Percentiles rank a stretch among this genome's conserved stretches.
Evolutionary conservation across 2,329 filamentous ascomycete species (phyloP).

Genomic region (Penicillium sp.): DNA sequence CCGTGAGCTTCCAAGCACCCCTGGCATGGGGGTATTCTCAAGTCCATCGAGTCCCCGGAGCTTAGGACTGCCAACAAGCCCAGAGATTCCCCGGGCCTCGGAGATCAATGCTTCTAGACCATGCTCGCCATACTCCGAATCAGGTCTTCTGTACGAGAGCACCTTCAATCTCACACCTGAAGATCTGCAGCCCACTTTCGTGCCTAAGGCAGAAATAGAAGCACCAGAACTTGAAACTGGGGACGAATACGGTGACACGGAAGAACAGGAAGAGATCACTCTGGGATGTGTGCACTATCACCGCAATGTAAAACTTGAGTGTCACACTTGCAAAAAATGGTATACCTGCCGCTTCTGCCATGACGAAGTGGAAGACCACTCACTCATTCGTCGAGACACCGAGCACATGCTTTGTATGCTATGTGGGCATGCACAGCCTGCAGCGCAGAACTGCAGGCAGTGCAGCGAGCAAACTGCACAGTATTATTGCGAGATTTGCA

Average conservation of each 20-base stretch:
- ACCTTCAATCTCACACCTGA: constrained; percentile 48
- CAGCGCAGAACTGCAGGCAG: constrained; percentile 71
- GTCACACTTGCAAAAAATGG: constrained; percentile 84
- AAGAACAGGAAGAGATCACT: constrained; percentile 52
- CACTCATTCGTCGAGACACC: constrained; percentile 76
- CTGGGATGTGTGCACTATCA: constrained; percentile 91
- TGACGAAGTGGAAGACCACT: constrained; percentile 76
- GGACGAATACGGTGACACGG: constrained; percentile 45
- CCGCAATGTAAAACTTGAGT: constrained; percentile 94
- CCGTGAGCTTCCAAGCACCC: constrained; percentile 26
- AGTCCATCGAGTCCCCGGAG: constrained; percentile 28
- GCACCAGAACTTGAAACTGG: constrained; percentile 23
- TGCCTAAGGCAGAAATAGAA: constrained; percentile 46
- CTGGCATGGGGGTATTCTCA: constrained; percentile 11
- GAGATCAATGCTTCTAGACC: constrained; percentile 27
- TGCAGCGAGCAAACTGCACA: constrained; percentile 77
- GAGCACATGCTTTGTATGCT: constrained; percentile 98
- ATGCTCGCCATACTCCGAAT: constrained; percentile 29
- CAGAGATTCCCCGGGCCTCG: constrained; percentile 33
- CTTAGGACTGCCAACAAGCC: constrained; percentile 31
- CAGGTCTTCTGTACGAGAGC: constrained; percentile 30
- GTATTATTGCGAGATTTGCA: constrained; percentile 93
- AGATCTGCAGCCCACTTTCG: constrained; percentile 68
- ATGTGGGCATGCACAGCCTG: constrained; percentile 80
- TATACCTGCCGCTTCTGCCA: constrained; percentile 95